phyloP scores from a whole-genome alignment of 345 rosid genomes.

The Xanthoceras sorbifolium region DNA sequence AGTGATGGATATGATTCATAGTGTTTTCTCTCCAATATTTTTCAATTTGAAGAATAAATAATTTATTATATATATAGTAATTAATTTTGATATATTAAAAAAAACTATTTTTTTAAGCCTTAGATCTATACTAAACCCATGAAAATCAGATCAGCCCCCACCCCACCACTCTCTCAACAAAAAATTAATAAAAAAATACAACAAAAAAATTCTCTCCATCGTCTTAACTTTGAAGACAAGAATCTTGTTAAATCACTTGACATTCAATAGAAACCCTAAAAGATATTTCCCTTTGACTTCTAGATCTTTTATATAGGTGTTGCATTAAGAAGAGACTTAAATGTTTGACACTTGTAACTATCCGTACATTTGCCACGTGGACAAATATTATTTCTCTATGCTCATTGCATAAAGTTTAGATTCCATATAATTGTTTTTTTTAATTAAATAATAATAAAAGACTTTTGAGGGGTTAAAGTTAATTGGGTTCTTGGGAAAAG shows the following conservation, averaged over 20 bases:
- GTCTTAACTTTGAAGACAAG: slow-evolving; percentile 16
- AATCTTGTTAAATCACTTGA: slow-evolving; percentile 12
- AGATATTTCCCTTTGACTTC: slow-evolving; percentile 15
- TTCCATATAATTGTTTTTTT: not conserved
- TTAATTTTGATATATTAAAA: too few species aligned
- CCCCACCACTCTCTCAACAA: not conserved
- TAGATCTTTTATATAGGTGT: too few species aligned
- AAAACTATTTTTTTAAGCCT: not conserved
- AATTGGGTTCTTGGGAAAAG: slow-evolving; percentile 3
- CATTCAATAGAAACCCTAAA: slow-evolving; percentile 21
- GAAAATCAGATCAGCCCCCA: not conserved
- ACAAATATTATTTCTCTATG: not conserved
- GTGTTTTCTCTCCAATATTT: too few species aligned
- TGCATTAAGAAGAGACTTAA: not conserved
- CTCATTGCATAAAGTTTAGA: slow-evolving; percentile 15
- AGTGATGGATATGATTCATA: too few species aligned
- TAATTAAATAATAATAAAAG: not conserved
- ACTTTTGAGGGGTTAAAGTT: not conserved
- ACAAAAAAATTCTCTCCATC: not conserved
- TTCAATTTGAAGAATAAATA: too few species aligned
- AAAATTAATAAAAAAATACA: too few species aligned
- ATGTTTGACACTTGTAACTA: slow-evolving; percentile 6
- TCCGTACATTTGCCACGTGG: not conserved
- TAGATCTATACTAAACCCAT: not conserved
- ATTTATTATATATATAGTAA: too few species aligned